Evolutionary conservation across 805 yeast species (phyloP), one percentile per base, ranked within the genome.

Genomic region (Schwanniomyces pseudopolymorphus): DNA sequence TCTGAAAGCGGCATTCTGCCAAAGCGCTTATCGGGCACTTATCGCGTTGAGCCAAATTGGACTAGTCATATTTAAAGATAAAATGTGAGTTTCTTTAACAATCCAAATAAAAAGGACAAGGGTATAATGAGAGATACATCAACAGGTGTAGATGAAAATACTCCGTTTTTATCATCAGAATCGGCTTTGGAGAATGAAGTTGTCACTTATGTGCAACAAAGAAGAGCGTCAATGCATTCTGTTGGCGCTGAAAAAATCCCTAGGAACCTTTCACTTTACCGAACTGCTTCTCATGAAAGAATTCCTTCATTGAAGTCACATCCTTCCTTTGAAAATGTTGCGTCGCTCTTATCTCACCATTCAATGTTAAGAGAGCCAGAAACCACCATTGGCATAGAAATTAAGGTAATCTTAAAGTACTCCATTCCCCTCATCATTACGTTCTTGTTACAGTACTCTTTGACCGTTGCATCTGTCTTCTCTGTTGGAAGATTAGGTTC

Each of bases 401-500:
- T 70, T 9, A 60, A 55, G 41, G 69, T 67, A 11, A 57, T 80
- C 42, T 27, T 66, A 17, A 54, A 58, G 33, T 76, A 73, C 47
- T 78, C 84, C 0, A 48, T 74, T 8, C 92, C 92, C 0, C 64
- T 86, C 54, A 72, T 84, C 16, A 66, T 83, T 42, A 85, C 92
- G 0, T 86, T 86, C 54, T 59, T 86, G 22, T 64, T 86, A 48
- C 90, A 86, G 59, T 83, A 84, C 60, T 85, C 90, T 0, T 69
- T 86, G 40, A 83, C 89, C 3, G 84, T 87, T 42, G 89, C 90
- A 13, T 83, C 89, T 0, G 87, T 86, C 27, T 85, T 87, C 60
- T 81, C 87, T 2, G 91, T 85, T 25, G 90, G 92, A 8, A 80
- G 83, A 53, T 72, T 87, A 44, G 91, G 92, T 2, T 78, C 81